phyloP scores from a whole-genome alignment of 805 yeast species.

The Candida nemodendra region DNA sequence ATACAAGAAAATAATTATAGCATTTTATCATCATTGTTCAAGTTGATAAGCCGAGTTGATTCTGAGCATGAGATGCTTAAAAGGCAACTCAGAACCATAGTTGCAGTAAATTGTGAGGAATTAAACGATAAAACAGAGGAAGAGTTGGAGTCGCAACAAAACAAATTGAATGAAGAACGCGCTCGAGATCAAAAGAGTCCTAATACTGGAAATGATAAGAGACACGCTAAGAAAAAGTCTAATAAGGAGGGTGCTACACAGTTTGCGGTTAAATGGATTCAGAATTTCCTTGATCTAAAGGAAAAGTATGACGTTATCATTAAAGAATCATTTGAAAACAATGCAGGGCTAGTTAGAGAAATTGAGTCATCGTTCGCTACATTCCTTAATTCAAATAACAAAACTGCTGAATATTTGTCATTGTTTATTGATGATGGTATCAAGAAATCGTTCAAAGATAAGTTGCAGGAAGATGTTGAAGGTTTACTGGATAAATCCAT shows the following conservation, averaged over 20 bases:
- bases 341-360: constrained; percentile 49
- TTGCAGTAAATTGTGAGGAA: constrained; percentile 47
- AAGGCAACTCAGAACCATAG: constrained; percentile 43
- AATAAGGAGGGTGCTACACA: constrained; percentile 39
- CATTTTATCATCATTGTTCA: constrained; percentile 48
- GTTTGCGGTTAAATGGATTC: constrained; percentile 70
- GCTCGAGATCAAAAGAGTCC: constrained; percentile 7
- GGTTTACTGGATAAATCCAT: constrained; percentile 54
- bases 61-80: constrained; percentile 49
- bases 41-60: constrained; percentile 53
- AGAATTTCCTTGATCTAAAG: constrained; percentile 51
- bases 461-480: constrained; percentile 45
- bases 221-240: constrained; percentile 20
- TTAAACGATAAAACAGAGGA: constrained; percentile 30
- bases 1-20: constrained; percentile 42
- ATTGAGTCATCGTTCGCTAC: constrained; percentile 61
- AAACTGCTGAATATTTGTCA: constrained; percentile 54
- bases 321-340: constrained; percentile 46
- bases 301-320: constrained; percentile 50
- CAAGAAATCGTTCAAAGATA: constrained; percentile 47
- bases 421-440: constrained; percentile 57
- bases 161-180: constrained; percentile 21
- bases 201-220: constrained; percentile 10
- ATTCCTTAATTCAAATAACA: constrained; percentile 51
- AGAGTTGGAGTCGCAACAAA: constrained; percentile 15